These are phyloP conservation scores for Lotmaria passim DNA, from an alignment of 208 protist species.

Conservation along the genomic window DNA sequence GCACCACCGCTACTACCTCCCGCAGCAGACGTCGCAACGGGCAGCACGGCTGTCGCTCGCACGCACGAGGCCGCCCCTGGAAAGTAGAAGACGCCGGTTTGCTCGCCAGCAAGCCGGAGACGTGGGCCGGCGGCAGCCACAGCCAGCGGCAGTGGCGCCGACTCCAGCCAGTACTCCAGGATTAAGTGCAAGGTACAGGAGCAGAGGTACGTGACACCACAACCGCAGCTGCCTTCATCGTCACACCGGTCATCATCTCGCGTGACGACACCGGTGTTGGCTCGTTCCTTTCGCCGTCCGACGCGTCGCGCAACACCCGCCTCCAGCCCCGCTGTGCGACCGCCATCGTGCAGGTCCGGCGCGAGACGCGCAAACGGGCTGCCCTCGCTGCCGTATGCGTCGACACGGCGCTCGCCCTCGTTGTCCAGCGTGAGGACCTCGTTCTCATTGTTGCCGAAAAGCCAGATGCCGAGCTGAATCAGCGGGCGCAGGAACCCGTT, in stretches of 20 bases:
- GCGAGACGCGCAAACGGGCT: constrained; percentile 22
- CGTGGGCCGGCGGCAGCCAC: constrained; percentile 24
- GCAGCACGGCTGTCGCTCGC: neutral
- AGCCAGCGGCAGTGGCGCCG: constrained; percentile 18
- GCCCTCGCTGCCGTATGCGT: constrained; percentile 17
- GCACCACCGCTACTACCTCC: neutral
- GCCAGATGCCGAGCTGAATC: constrained; percentile 12
- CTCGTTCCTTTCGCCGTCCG: neutral
- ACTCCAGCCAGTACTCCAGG: constrained; percentile 6
- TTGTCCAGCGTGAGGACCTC: constrained; percentile 16
- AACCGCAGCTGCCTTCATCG: too few species aligned
- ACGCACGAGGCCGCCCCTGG: constrained; percentile 22
- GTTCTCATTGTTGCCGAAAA: constrained; percentile 18
- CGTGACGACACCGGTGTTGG: neutral
- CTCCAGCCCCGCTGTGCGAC: neutral
- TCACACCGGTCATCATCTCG: too few species aligned
- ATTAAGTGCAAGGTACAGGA: neutral
- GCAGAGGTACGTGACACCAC: neutral
- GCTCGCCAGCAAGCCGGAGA: constrained; percentile 13
- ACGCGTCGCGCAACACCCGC: too few species aligned
- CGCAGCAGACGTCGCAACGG: neutral
- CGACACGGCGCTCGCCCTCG: constrained; percentile 12
- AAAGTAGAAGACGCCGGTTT: constrained; percentile 15
- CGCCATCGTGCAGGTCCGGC: constrained; percentile 8
- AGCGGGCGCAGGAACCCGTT: constrained; percentile 11